Base-by-base conservation (phyloP, 768 basidiomycete genomes). In the Psilocybe cubensis region DNA sequence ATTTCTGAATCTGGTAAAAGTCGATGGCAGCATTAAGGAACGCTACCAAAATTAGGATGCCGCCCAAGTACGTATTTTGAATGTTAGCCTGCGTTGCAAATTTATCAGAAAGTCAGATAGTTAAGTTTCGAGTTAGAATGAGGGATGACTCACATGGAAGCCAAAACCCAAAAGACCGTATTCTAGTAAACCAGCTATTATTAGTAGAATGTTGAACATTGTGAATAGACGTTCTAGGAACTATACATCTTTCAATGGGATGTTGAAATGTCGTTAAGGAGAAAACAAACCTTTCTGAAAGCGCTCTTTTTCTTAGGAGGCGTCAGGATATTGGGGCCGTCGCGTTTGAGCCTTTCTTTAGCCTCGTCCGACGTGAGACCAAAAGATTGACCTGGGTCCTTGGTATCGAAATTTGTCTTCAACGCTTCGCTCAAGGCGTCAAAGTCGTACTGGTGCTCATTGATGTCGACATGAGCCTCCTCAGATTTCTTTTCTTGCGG, bases 11-110 rank as follows among this genome's bases (percentile, higher is more conserved):
- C 73, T 89, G 87, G 67, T 82, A 82, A 68, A 85, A 89, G 67
- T 89, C 87, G 67, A 89, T 87, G 60, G 81, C 80, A 5, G 86
- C 87, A 61, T 89, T 89, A 56, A 88, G 68, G 68, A 89, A 86
- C 14, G 87, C 86, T 20, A 88, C 86, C 20, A 74, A 75, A 52
- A 88, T 87, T 56, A 88, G 75, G 67, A 88, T 88, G 25, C 82
- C 87, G 27, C 87, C 86, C 10, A 89, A 82, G 70, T 89, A 89
- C 0, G 85, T 85, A 64, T 88, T 88, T 60, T 76, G 74, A 61
- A 86, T 84, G 71, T 85, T 88, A 46, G 70, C 74, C 82, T 87
- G 55, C 49, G 28, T 17, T 31, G 49, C 6, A 29, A 31, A 23
- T 10, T 17, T 40, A 31, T 55, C 23, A 10, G 18, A 48, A n/a